Percentiles rank a stretch among this genome's conserved stretches.
Evolutionary conservation across 2,329 filamentous ascomycete genomes (phyloP).

Genomic region (Aureobasidium musti): DNA sequence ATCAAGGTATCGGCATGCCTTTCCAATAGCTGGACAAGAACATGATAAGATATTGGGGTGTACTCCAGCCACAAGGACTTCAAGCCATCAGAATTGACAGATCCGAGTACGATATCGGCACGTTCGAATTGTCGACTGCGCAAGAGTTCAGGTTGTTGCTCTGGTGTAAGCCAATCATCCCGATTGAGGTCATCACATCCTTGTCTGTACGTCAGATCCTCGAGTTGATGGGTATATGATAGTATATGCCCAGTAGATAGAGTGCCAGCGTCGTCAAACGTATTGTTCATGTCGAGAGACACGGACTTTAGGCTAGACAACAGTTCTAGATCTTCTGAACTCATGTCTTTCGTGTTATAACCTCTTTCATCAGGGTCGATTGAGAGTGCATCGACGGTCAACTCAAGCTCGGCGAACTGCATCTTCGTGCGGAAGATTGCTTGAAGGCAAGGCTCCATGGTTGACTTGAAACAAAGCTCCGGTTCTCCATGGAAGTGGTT

Average conservation of each 20-base stretch:
- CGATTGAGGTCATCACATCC: not conserved
- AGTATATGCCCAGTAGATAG: not conserved
- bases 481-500: conserved; percentile 8
- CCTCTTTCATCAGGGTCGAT: conserved; percentile 9
- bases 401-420: conserved; percentile 1
- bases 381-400: not conserved
- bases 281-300: not conserved
- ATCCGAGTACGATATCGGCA: not conserved
- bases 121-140: not conserved
- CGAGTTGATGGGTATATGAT: not conserved
- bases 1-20: conserved; percentile 5
- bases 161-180: not conserved
- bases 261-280: conserved; percentile 8
- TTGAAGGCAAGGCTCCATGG: conserved; percentile 17
- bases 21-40: not conserved
- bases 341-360: not conserved
- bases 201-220: conserved; percentile 1
- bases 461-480: conserved; percentile 20
- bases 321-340: not conserved
- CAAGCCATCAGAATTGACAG: not conserved
- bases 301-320: conserved; percentile 1
- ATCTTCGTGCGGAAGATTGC: conserved; percentile 15
- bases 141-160: conserved; percentile 1
- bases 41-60: not conserved
- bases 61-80: conserved; percentile 3